phyloP scores from a whole-genome alignment of 305 asterid species.

The Fraxinus albicans region DNA sequence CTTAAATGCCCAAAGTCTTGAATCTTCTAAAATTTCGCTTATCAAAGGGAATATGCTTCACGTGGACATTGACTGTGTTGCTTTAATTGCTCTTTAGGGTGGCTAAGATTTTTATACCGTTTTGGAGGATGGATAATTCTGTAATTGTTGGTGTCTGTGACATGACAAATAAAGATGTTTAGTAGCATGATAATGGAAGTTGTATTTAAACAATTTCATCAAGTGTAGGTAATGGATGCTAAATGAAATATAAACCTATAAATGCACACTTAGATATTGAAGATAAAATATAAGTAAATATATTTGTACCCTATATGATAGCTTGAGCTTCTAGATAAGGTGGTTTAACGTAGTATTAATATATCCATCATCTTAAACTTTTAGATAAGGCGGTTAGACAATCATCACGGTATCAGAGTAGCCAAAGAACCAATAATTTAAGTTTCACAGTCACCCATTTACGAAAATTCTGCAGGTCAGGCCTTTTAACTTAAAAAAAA shows the following conservation, averaged over 20 bases:
- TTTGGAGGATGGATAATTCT: not conserved
- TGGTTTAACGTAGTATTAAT: not conserved
- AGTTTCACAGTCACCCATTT: not conserved
- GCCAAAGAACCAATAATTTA: not conserved
- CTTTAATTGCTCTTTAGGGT: not conserved
- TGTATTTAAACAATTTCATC: not conserved
- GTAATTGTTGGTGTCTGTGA: not conserved
- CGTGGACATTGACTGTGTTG: not conserved
- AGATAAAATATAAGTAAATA: not conserved
- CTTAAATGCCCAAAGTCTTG: not conserved
- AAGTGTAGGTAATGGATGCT: not conserved
- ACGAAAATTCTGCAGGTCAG: not conserved
- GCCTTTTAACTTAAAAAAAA: not conserved
- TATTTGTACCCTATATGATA: not conserved
- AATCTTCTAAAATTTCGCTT: not conserved
- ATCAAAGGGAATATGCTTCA: not conserved
- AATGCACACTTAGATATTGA: not conserved
- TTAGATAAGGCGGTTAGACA: not conserved
- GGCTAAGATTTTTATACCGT: not conserved
- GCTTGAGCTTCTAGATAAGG: not conserved
- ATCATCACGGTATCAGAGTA: not conserved
- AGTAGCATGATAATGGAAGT: not conserved
- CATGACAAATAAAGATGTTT: not conserved
- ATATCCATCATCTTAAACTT: not conserved
- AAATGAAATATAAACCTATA: not conserved